Evolutionary conservation across 495 filamentous ascomycete genomes (phyloP).

Genomic region (Astrocystis sublimbata): DNA sequence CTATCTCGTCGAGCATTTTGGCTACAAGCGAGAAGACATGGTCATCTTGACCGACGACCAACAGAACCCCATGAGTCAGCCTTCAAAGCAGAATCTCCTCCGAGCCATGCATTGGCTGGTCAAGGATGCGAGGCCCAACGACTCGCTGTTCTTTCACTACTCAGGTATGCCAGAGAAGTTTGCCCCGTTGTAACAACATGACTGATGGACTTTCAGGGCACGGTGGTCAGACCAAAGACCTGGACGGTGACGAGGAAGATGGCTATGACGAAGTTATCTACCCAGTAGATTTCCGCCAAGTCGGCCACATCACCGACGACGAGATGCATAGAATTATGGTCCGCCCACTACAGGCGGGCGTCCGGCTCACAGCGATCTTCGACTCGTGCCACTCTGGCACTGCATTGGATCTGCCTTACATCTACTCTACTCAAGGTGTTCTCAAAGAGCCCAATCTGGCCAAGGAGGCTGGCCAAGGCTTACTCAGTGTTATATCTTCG

Average conservation of each 20-base stretch:
- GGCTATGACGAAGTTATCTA: constrained; percentile 99
- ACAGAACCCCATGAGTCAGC: constrained; percentile 95
- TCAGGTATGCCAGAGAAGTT: constrained; percentile 63
- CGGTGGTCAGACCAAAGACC: constrained; percentile 93
- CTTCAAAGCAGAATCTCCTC: constrained; percentile 93
- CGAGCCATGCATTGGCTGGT: constrained; percentile 99
- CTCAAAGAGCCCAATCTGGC: constrained; percentile 98
- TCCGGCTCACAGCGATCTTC: constrained; percentile 95
- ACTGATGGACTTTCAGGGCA: constrained; percentile 60
- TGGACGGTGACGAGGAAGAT: constrained; percentile 92
- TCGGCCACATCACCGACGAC: constrained; percentile 95
- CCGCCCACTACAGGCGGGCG: constrained; percentile 72
- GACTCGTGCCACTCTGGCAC: constrained; percentile 99
- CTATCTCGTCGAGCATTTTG: constrained; percentile 87
- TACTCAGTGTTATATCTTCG: constrained; percentile 83
- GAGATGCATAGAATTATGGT: constrained; percentile 99
- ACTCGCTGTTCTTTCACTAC: constrained; percentile 98
- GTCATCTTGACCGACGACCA: constrained; percentile 97
- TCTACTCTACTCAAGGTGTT: constrained; percentile 92
- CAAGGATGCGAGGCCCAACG: constrained; percentile 90
- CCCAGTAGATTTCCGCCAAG: constrained; percentile 87
- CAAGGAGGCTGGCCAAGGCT: constrained; percentile 93
- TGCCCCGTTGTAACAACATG: neutral
- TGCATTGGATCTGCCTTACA: constrained; percentile 92
- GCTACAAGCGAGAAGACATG: constrained; percentile 96